These are phyloP conservation scores for Pseudogymnoascus pannorum DNA, from an alignment of 2,329 filamentous ascomycete species.

Conservation along the genomic window DNA sequence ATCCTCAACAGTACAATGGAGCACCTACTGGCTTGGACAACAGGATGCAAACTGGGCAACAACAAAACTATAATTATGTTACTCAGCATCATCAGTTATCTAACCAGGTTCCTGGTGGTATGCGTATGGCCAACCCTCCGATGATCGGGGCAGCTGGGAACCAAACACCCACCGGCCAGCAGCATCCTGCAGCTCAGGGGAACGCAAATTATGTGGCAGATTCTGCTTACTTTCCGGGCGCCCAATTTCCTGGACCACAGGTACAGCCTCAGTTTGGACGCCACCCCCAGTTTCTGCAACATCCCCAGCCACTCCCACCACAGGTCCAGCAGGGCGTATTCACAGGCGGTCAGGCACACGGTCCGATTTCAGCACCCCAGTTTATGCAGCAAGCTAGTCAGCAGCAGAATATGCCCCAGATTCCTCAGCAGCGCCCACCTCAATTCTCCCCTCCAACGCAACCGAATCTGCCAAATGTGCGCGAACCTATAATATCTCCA, in stretches of 20 bases:
- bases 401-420: constrained; percentile 10
- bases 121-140: constrained; percentile 1
- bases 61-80: background rate
- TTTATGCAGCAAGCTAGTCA: constrained; percentile 18
- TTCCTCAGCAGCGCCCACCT: background rate
- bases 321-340: constrained; percentile 49
- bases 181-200: background rate
- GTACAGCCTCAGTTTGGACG: constrained; percentile 14
- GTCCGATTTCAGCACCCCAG: constrained; percentile 27
- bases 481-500: constrained; percentile 23
- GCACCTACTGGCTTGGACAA: background rate
- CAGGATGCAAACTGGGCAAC: background rate
- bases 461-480: constrained; percentile 23
- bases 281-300: constrained; percentile 28
- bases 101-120: background rate
- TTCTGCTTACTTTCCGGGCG: background rate
- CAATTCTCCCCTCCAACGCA: constrained; percentile 13
- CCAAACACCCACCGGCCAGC: background rate
- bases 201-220: background rate
- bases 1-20: background rate
- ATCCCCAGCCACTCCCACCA: constrained; percentile 37
- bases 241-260: constrained; percentile 12
- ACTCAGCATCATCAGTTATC: background rate
- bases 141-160: background rate
- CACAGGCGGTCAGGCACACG: constrained; percentile 31